Evolutionary conservation across 1,284 basidiomycete species (phyloP).

Genomic region (Athelia sp.): DNA sequence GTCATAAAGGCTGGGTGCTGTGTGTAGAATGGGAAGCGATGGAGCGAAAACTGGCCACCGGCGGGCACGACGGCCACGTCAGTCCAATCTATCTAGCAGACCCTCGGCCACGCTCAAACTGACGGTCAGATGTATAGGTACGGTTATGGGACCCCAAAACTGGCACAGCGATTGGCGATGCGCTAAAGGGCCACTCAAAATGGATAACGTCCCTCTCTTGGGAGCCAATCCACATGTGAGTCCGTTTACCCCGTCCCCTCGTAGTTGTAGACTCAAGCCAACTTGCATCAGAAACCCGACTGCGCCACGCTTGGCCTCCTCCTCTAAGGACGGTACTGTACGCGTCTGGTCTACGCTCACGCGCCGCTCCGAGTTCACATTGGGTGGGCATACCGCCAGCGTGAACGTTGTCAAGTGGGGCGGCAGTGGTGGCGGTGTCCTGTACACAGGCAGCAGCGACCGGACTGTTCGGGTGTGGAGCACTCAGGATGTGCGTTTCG

Average conservation of each 20-base stretch:
- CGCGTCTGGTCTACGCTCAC: conserved; percentile 85
- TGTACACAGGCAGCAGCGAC: conserved; percentile 95
- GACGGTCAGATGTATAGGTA: conserved; percentile 35
- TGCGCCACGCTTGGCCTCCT: conserved; percentile 85
- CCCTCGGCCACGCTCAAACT: no score
- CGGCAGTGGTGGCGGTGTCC: conserved; percentile 68
- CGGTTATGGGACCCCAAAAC: conserved; percentile 89
- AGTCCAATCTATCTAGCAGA: no score
- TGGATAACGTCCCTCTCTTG: conserved; percentile 97
- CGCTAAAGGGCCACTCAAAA: conserved; percentile 89
- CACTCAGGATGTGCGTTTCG: conserved; percentile 55
- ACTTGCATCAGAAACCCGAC: conserved; percentile 52
- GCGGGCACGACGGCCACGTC: conserved; percentile 87
- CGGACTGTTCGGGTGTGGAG: conserved; percentile 95
- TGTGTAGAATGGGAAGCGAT: conserved; percentile 96
- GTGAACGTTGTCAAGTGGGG: conserved; percentile 98
- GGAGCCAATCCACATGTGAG: conserved; percentile 90
- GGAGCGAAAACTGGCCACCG: conserved; percentile 88
- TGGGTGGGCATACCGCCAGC: conserved; percentile 91
- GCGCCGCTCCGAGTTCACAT: conserved; percentile 75
- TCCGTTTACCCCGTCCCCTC: conserved; percentile 1
- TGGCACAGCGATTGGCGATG: conserved; percentile 80
- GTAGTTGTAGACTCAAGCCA: background rate
- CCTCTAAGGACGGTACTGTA: conserved; percentile 95
- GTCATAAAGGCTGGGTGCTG: conserved; percentile 94